Evolutionary conservation across 2,329 filamentous ascomycete genomes (phyloP).

Genomic region (Blastomyces gilchristii): DNA sequence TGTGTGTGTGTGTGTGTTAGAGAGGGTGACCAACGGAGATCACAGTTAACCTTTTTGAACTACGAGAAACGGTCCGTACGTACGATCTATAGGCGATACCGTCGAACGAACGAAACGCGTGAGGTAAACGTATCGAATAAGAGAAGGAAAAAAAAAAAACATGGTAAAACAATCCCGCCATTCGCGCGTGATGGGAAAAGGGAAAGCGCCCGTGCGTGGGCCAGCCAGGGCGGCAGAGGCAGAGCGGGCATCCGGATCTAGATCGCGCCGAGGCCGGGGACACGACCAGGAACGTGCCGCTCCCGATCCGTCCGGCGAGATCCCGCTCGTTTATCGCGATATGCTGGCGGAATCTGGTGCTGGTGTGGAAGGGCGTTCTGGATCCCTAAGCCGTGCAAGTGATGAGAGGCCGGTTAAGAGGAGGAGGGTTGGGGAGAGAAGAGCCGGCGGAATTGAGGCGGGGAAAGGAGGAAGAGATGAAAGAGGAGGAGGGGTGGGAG

Average conservation of each 20-base stretch:
- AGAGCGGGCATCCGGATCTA: not conserved
- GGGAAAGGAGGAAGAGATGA: slow-evolving; percentile 13
- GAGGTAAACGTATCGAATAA: not conserved
- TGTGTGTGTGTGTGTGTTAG: no score
- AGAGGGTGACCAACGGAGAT: no score
- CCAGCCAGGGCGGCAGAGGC: not conserved
- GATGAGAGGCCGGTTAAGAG: slow-evolving; percentile 12
- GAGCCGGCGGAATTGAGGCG: not conserved
- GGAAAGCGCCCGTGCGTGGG: not conserved
- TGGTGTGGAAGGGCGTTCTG: slow-evolving; percentile 1
- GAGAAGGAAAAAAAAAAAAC: no score
- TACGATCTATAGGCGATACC: not conserved
- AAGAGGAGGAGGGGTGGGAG: not conserved
- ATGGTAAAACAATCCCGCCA: not conserved
- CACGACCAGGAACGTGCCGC: not conserved
- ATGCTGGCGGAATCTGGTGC: slow-evolving; percentile 32
- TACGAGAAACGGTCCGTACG: not conserved
- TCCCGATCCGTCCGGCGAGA: slow-evolving; percentile 13
- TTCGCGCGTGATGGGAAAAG: not conserved
- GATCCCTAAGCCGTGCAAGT: slow-evolving; percentile 2
- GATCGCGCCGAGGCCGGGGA: not conserved
- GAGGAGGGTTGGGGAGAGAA: slow-evolving; percentile 17
- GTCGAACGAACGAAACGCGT: not conserved
- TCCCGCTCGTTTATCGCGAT: slow-evolving; percentile 38
- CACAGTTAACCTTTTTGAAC: no score